Conservation (phyloP, 345 rosid genomes). For the Linum usitatissimum region DNA sequence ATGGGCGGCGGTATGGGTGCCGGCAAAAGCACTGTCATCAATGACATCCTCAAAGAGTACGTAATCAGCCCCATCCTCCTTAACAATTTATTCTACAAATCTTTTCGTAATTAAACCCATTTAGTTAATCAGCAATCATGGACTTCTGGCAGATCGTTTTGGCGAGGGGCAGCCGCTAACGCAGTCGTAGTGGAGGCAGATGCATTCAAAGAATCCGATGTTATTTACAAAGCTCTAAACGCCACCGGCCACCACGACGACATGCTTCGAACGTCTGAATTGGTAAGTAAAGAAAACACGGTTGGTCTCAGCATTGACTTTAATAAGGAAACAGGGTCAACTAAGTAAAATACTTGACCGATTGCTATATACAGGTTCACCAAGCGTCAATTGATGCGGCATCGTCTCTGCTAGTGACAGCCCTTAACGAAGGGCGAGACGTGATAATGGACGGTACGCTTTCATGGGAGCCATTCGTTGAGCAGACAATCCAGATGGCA, state of each 20-base stretch:
- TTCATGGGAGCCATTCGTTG: constrained; percentile 6
- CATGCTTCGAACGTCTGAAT: constrained; percentile 3
- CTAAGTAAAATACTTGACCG: too few species aligned
- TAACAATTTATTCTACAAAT: background rate
- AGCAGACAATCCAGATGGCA: constrained; percentile 1
- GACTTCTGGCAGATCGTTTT: background rate
- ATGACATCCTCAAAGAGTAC: constrained; percentile 5
- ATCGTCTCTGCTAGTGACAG: background rate
- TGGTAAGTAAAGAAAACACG: constrained; percentile 1
- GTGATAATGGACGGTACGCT: constrained; percentile 3
- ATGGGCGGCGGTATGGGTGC: constrained; percentile 8
- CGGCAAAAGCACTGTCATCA: constrained; percentile 6
- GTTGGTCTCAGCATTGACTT: background rate
- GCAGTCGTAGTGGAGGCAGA: constrained; percentile 4
- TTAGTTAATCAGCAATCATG: too few species aligned
- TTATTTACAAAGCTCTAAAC: constrained; percentile 4
- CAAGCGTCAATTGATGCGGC: constrained; percentile 12
- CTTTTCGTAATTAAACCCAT: too few species aligned
- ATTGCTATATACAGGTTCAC: constrained; percentile 44
- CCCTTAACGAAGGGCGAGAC: constrained; percentile 3
- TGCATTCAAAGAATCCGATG: constrained; percentile 4
- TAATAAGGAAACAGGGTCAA: too few species aligned
- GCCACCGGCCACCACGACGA: constrained; percentile 1
- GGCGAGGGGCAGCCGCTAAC: constrained; percentile 1
- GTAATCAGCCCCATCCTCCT: background rate